phyloP scores from a whole-genome alignment of 192 early-diverging fungal genomes.

The Globomyces pollinis-pini region DNA sequence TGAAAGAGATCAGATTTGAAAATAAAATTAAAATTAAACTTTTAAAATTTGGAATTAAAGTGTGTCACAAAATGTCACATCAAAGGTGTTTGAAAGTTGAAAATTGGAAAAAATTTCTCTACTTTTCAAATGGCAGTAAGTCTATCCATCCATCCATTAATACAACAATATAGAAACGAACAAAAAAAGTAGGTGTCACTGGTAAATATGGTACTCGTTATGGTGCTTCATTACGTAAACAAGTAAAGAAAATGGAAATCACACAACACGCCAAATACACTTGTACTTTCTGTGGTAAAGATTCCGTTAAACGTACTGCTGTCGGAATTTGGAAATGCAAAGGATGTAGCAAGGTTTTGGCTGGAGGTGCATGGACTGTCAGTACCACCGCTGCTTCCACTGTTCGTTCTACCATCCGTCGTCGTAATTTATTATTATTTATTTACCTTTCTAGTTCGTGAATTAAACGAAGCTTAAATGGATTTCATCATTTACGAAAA shows the following conservation, averaged over 20 bases:
- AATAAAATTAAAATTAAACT: no score
- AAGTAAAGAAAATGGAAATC: slow-evolving; percentile 98
- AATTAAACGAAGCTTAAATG: slow-evolving; percentile 12
- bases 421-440: no score
- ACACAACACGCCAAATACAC: slow-evolving; percentile 99
- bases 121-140: slow-evolving; percentile 4
- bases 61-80: no score
- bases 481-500: not conserved
- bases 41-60: no score
- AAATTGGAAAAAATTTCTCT: no score
- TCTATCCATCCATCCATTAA: not conserved
- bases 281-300: slow-evolving; percentile 99
- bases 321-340: slow-evolving; percentile 99
- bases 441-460: no score
- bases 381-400: slow-evolving; percentile 84
- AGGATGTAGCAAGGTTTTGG: slow-evolving; percentile 88
- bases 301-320: slow-evolving; percentile 83
- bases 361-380: slow-evolving; percentile 96
- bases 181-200: slow-evolving; percentile 98
- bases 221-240: slow-evolving; percentile 98
- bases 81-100: no score
- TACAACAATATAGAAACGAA: slow-evolving; percentile 75
- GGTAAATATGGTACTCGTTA: slow-evolving; percentile 99
- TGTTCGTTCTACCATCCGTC: slow-evolving; percentile 91
- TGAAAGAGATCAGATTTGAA: not conserved